These are phyloP conservation scores for Chaetomium sp. DNA, from an alignment of 2,329 filamentous ascomycete genomes.

Conservation along the genomic window DNA sequence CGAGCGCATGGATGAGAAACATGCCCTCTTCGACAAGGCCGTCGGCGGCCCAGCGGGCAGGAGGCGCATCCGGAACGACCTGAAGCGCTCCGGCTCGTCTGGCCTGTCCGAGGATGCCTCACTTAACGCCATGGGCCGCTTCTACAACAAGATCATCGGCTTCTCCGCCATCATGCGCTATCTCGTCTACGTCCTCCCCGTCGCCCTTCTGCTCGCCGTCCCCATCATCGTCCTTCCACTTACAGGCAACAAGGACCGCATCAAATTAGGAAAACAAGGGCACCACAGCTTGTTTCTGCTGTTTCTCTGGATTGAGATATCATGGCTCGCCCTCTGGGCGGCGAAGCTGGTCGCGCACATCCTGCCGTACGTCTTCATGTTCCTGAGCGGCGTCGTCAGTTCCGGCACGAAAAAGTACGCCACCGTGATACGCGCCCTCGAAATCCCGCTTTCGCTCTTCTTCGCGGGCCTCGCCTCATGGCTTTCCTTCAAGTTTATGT, in stretches of 20 bases:
- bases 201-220: constrained; percentile 62
- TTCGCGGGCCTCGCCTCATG: constrained; percentile 67
- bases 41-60: constrained; percentile 48
- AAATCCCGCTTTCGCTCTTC: constrained; percentile 68
- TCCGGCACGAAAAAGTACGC: constrained; percentile 72
- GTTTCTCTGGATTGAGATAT: constrained; percentile 69
- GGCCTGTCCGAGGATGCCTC: constrained; percentile 54
- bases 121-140: constrained; percentile 65
- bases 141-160: constrained; percentile 66
- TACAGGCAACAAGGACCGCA: constrained; percentile 41
- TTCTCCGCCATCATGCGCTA: constrained; percentile 68
- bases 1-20: constrained; percentile 53
- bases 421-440: constrained; percentile 63
- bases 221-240: constrained; percentile 61
- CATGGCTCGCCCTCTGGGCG: constrained; percentile 68
- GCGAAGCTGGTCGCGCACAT: constrained; percentile 66
- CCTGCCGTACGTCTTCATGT: constrained; percentile 65
- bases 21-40: constrained; percentile 43
- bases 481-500: constrained; percentile 63
- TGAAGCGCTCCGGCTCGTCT: constrained; percentile 47
- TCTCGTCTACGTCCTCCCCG: constrained; percentile 66
- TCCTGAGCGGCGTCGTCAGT: constrained; percentile 69
- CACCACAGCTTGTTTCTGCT: constrained; percentile 56
- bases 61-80: constrained; percentile 49
- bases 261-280: constrained; percentile 43